A percentile compares a stretch with the other conserved stretches of the same genome.
phyloP scores from a whole-genome alignment of 352 stramenopile genomes.

The Saprolegnia parasitica region DNA sequence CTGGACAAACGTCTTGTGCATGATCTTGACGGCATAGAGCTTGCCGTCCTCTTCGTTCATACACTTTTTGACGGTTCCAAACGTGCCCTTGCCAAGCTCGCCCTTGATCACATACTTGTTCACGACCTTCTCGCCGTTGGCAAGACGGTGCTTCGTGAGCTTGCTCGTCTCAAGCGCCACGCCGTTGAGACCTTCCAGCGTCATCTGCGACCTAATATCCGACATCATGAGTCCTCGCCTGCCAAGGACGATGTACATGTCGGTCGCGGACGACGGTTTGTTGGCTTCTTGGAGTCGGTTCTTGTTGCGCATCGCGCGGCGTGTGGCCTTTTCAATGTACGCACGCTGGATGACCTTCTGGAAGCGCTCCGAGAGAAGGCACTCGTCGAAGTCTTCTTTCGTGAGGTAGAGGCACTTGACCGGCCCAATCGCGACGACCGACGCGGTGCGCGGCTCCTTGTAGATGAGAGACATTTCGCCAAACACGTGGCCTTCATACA shows the following conservation, averaged over 20 bases:
- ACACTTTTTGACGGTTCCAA: constrained; percentile 81
- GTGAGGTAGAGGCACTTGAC: constrained; percentile 84
- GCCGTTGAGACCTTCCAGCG: not conserved
- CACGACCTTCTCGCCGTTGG: constrained; percentile 82
- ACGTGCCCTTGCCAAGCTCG: constrained; percentile 87
- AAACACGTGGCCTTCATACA: constrained; percentile 87
- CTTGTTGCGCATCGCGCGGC: constrained; percentile 60
- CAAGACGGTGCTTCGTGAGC: constrained; percentile 75
- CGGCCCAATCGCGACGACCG: constrained; percentile 64
- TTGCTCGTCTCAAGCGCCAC: constrained; percentile 67
- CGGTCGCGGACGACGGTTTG: constrained; percentile 26
- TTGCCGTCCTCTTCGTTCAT: constrained; percentile 72
- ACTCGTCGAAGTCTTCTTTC: constrained; percentile 87
- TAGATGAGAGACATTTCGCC: constrained; percentile 87
- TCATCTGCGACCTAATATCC: constrained; percentile 29
- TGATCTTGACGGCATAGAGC: constrained; percentile 86
- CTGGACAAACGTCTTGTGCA: constrained; percentile 87
- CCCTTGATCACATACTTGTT: constrained; percentile 94
- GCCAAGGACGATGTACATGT: constrained; percentile 23
- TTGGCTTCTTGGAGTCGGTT: constrained; percentile 56
- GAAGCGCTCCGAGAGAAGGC: constrained; percentile 73
- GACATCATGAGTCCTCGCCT: not conserved
- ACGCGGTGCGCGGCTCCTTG: constrained; percentile 78
- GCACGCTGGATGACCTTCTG: constrained; percentile 81
- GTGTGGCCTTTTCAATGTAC: constrained; percentile 82